Base-by-base conservation (phyloP, 208 protist species). In the Leishmania guyanensis region DNA sequence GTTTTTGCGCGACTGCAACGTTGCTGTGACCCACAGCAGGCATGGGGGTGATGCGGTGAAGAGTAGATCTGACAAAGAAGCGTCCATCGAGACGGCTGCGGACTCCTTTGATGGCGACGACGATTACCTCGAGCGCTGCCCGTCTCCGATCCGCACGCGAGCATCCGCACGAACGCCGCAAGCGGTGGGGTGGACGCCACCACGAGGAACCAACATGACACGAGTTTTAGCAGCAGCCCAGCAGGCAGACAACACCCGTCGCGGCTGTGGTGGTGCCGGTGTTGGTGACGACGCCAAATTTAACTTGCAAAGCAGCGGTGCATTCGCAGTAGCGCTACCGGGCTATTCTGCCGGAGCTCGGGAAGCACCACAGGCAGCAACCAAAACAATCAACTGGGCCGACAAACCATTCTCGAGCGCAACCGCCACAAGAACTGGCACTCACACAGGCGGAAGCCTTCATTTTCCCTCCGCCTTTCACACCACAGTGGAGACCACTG, bases 371-470 rank as follows among this genome's bases (percentile, higher is more conserved):
- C 65, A 74, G 74, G 51, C 70, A 8, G 64, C 9, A 17, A 62
- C 72, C 2, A 83, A 79, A 43, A 58, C 36, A 46, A 83, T 79
- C 46, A 12, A 29, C 62, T 83, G 79, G 73, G 60, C 72, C 26
- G 62, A 83, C 51, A 39, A 50, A 43, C 50, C 43, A 8, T 43
- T 69, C 26, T 22, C 43, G 26, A 79, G n/a, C 2, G 4, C 60
- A 1, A 4, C 16, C 33, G 39, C 36, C 54, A 66, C 50, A 26
- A 72, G 39, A 8, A 2, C 60, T n/a, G 66, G 39, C 66, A 51
- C 4, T 26, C 70, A 53, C 46, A 29, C 26, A 5, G 5, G 29
- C 39, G 66, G 66, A 43, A 71, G 39, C 8, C 14, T n/a, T 6
- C 22, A 26, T 39, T 22, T 10, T 14, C 20, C 39, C 17, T n/a